Evolutionary conservation across 306 rosid genomes (phyloP).

Genomic region (Dicorynia guianensis): DNA sequence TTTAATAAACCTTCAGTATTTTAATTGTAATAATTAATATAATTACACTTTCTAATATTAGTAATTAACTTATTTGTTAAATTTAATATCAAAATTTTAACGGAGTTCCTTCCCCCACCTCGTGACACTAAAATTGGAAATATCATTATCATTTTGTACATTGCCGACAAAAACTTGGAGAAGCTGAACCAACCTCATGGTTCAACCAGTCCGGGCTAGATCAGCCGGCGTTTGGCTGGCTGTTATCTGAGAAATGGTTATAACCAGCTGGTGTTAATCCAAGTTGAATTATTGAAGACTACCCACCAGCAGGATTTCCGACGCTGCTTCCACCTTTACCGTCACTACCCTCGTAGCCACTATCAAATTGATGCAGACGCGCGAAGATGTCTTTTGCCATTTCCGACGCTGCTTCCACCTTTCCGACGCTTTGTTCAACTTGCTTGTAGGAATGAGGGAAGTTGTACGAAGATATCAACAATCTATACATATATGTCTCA

Average conservation of each 20-base stretch:
- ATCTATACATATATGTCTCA: too few relatives aligned
- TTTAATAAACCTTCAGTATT: too few relatives aligned
- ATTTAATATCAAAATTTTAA: too few relatives aligned
- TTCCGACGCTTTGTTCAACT: constrained; percentile 72
- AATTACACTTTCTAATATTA: too few relatives aligned
- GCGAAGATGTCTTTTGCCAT: neutral
- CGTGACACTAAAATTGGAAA: too few relatives aligned
- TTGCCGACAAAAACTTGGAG: too few relatives aligned
- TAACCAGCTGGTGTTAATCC: neutral
- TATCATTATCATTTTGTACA: too few relatives aligned
- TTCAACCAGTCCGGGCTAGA: neutral
- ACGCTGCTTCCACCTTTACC: neutral
- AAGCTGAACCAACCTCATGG: neutral
- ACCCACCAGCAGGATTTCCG: neutral
- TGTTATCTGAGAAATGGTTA: neutral
- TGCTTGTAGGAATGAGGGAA: constrained; percentile 81
- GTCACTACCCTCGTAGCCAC: neutral
- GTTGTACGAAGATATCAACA: too few relatives aligned
- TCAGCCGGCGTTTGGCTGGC: too few relatives aligned
- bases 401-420: constrained; percentile 25
- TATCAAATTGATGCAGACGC: neutral
- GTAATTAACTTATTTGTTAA: too few relatives aligned
- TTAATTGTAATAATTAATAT: too few relatives aligned
- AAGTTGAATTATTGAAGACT: neutral
- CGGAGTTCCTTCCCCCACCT: too few relatives aligned